Conservation (phyloP, 345 rosid genomes). For the Geranium brycei region DNA sequence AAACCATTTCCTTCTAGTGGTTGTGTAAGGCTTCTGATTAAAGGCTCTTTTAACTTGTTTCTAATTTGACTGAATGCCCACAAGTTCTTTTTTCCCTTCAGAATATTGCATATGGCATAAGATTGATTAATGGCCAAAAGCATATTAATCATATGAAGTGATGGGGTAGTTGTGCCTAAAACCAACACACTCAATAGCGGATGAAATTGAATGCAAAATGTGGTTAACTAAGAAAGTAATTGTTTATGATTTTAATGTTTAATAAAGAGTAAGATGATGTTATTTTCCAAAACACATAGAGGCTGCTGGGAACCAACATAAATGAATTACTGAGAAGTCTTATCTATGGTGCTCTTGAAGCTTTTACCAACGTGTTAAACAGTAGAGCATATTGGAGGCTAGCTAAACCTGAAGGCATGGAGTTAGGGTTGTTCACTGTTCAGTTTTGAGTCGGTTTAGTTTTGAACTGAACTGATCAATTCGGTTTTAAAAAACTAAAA, state of each 20-base stretch:
- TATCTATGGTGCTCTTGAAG: background rate
- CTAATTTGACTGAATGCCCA: background rate
- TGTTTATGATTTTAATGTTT: background rate
- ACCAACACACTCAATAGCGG: background rate
- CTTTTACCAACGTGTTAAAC: background rate
- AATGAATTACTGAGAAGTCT: too few relatives aligned
- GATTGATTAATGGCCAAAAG: background rate
- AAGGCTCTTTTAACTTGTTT: background rate
- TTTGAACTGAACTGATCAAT: too few relatives aligned
- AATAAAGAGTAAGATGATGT: background rate
- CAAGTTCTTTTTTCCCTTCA: background rate
- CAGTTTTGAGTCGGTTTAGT: too few relatives aligned
- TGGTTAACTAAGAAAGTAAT: background rate
- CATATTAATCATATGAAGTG: background rate
- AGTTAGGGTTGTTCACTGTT: too few relatives aligned
- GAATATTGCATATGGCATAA: too few relatives aligned
- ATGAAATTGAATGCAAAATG: background rate
- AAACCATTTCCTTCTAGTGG: conserved; percentile 64
- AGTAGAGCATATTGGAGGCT: background rate
- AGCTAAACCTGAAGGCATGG: background rate
- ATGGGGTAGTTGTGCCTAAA: background rate
- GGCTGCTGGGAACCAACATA: too few relatives aligned
- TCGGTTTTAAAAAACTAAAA: too few relatives aligned
- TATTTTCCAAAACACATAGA: background rate
- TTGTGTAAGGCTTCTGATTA: conserved; percentile 32